phyloP scores from a whole-genome alignment of 129 eudicot genomes.

The Lactuca saligna region DNA sequence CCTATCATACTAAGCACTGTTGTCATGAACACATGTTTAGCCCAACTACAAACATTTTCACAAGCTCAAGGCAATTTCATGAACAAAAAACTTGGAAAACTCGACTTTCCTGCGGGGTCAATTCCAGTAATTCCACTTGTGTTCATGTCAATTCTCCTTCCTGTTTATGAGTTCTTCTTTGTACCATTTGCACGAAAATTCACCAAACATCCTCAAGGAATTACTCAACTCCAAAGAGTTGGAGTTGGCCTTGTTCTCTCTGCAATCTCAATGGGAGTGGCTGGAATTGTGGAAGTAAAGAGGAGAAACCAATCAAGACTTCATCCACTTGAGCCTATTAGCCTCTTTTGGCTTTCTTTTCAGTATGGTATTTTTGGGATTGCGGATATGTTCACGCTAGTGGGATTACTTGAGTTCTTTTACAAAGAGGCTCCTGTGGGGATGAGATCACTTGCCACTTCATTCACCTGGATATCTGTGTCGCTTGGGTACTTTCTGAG shows the following conservation, averaged over 20 bases:
- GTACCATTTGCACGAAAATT: slow-evolving; percentile 61
- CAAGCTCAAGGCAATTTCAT: slow-evolving; percentile 56
- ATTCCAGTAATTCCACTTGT: slow-evolving; percentile 68
- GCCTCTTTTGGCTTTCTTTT: slow-evolving; percentile 72
- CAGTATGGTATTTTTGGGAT: slow-evolving; percentile 71
- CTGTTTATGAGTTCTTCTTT: slow-evolving; percentile 57
- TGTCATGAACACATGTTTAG: slow-evolving; percentile 73
- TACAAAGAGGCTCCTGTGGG: slow-evolving; percentile 71
- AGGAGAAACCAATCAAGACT: slow-evolving; percentile 40
- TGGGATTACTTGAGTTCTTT: slow-evolving; percentile 70
- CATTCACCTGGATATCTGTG: slow-evolving; percentile 64
- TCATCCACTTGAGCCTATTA: slow-evolving; percentile 49
- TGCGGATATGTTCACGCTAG: slow-evolving; percentile 74
- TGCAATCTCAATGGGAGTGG: slow-evolving; percentile 57
- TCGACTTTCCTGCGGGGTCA: slow-evolving; percentile 56
- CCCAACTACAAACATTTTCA: slow-evolving; percentile 82
- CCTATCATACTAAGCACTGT: slow-evolving; percentile 77
- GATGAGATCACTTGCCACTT: slow-evolving; percentile 72
- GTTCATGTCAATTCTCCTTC: slow-evolving; percentile 65
- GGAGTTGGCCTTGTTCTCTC: slow-evolving; percentile 75
- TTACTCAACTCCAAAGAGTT: slow-evolving; percentile 72
- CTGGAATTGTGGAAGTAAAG: slow-evolving; percentile 60
- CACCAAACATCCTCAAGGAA: slow-evolving; percentile 68
- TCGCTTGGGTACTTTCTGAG: slow-evolving; percentile 73
- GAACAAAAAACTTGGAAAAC: slow-evolving; percentile 43